Evolutionary conservation across 139 green algal species (phyloP).

Genomic region (Closterium sp.): DNA sequence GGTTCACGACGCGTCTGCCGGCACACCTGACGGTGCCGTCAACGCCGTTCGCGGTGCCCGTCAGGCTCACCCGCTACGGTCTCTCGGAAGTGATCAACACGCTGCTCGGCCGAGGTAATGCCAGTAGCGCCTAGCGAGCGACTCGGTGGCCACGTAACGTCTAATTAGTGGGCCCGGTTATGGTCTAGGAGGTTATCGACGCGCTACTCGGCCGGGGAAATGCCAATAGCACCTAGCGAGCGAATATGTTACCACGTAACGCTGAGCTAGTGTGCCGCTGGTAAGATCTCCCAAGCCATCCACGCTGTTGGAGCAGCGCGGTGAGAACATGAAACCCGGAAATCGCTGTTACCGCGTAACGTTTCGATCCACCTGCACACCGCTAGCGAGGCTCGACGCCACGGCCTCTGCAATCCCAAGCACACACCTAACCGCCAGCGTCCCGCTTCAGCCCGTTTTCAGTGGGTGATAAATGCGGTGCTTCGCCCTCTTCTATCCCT

Average conservation of each 20-base stretch:
- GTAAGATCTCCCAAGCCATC: background rate
- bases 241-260: background rate
- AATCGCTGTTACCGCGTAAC: background rate
- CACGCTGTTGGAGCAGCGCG: too few species aligned
- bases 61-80: slow-evolving; percentile 82
- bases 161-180: background rate
- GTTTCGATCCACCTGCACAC: too few species aligned
- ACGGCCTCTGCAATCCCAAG: too few species aligned
- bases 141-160: background rate
- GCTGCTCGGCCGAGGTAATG: slow-evolving; percentile 76
- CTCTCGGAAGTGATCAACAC: slow-evolving; percentile 96
- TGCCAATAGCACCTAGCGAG: background rate
- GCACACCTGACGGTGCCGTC: slow-evolving; percentile 67
- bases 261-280: background rate
- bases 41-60: slow-evolving; percentile 77
- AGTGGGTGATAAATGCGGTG: too few species aligned
- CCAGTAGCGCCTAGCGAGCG: background rate
- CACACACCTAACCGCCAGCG: too few species aligned
- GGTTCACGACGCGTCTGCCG: slow-evolving; percentile 81
- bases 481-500: too few species aligned
- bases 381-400: too few species aligned
- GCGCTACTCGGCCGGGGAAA: too few species aligned
- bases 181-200: too few species aligned
- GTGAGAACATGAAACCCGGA: too few species aligned
- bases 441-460: too few species aligned